Base-by-base conservation (phyloP, 306 rosid species). In the Quercus alba region DNA sequence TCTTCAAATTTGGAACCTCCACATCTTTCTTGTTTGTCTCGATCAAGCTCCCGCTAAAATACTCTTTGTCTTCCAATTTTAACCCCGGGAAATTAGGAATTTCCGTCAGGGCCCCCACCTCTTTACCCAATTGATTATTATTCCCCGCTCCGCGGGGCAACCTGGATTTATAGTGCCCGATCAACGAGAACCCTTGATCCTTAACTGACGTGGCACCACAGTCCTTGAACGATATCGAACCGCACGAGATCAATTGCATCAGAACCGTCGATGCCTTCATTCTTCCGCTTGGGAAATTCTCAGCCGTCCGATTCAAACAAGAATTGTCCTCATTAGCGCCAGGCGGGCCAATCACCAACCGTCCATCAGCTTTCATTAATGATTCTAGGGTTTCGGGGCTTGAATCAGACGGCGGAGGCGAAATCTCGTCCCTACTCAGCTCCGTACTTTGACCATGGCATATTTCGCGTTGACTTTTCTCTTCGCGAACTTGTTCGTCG, bases 351-450 rank as follows among this genome's bases (percentile, higher is more conserved):
- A 90, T 59, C 80, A 90, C 86, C 19, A 89, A 63, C 84, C 98
- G 91, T 56, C 89, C 88, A 56, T 90, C 97, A 0, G 93, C 96
- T 66, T 86, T 95, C 99, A 95, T 87, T 69, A 93, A 73, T 41
- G 97, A 87, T 69, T 94, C 99, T 0, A 95, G 78, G 1, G 99
- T 93, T 69, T 95, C 99, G 1, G 99, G 97, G 77, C 98, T 95
- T 51, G 98, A 95, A 90, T 95, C 96, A 0, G 97, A 95, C 87
- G 96, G 98, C 54, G 99, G 99, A 74, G 99, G 99, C 51, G 99
- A 93, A 69, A 95, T 95, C 81, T 95, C 99, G n/a, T 81, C 96
- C 85, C 96, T 79, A 68, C 88, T 90, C 35, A 95, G 88, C 77
- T 93, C 99, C 85, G 95, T 89, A 64, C 88, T 86, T 14, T 83